These are phyloP conservation scores for Fusarium liriodendri DNA, from an alignment of 2,329 filamentous ascomycete genomes.

Conservation along the genomic window DNA sequence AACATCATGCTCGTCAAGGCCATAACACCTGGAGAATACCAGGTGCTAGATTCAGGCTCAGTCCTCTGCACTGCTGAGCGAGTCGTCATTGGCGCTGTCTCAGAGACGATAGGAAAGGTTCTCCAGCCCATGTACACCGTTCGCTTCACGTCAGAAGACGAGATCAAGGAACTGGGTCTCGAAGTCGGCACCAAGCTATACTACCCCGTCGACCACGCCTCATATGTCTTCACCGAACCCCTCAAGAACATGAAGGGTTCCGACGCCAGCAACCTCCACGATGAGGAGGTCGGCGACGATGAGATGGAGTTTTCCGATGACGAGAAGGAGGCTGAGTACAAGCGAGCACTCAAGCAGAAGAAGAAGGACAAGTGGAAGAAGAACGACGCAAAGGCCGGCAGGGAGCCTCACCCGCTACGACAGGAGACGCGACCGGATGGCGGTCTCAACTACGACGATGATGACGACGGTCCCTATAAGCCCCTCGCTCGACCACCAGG, in stretches of 20 bases:
- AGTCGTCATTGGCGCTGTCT: conserved; percentile 82
- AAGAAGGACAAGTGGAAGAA: conserved; percentile 62
- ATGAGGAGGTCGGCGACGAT: conserved; percentile 87
- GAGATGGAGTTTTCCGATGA: conserved; percentile 98
- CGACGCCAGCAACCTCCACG: conserved; percentile 94
- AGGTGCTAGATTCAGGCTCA: conserved; percentile 86
- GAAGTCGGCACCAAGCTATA: conserved; percentile 77
- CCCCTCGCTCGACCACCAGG: conserved; percentile 76
- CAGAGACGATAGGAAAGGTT: conserved; percentile 87
- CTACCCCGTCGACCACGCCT: conserved; percentile 83
- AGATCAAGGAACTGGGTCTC: conserved; percentile 76
- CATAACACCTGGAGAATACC: conserved; percentile 81
- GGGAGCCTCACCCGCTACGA: conserved; percentile 54
- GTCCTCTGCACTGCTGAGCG: conserved; percentile 83
- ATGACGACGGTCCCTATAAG: conserved; percentile 76
- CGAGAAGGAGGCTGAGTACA: conserved; percentile 89
- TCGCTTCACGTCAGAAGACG: conserved; percentile 75
- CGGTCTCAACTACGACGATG: conserved; percentile 76
- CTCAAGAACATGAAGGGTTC: conserved; percentile 85
- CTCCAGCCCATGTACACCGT: conserved; percentile 89
- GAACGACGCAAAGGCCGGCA: conserved; percentile 52
- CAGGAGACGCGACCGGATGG: conserved; percentile 53
- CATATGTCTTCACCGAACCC: conserved; percentile 87
- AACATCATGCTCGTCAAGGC: conserved; percentile 84
- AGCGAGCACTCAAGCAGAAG: conserved; percentile 75